Evolutionary conservation across 2,329 filamentous ascomycete species (phyloP), one percentile per base, ranked within the genome.

Genomic region (Paecilomyces fulvus): DNA sequence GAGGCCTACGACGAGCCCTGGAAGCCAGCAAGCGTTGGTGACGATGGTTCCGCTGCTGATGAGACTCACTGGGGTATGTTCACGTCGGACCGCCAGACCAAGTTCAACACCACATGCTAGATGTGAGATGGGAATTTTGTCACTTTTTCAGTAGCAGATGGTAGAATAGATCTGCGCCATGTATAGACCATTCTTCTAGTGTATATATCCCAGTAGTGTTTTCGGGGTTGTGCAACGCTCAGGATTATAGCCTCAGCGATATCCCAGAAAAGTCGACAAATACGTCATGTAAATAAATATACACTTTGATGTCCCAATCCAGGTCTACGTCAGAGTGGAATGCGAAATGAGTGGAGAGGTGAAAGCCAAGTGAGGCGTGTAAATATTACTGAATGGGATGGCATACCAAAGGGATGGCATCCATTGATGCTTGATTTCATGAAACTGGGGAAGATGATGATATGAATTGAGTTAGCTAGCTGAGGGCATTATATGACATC

Each of bases 1-100:
- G 86, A 89, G 77, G 85, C 85, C 49, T 88, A 87, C 63, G 86
- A 88, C 64, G 86, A 89, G 80, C 76, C 80, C 58, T 87, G 84
- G 83, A 89, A 89, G 81, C 84, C 85, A 55, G 70, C 77, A 49
- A 81, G 79, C 61, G 72, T 80, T 59, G 86, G 86, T 64, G 80
- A 86, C 67, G 83, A 85, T 65, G 86, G 86, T 60, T 71, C 80
- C 61, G 71, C 75, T 10, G 80, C 78, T 51, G 81, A 86, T 64
- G 85, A 89, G 79, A 84, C 80, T 33, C 80, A 86, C 64, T 89
- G 86, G 86, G 86, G 86, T 64, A 82, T 83, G 48, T 87, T 85
- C 79, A 83, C 78, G 48, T 75, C 78, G 0, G 79, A 84, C 59
- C 77, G 84, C 63, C 76, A 75, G 67, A 57, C 75, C 59, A 87